A percentile compares a stretch with the other conserved stretches of the same genome.
Conservation (phyloP, 2,329 filamentous ascomycete species). For the Mycocentrospora acerina region DNA sequence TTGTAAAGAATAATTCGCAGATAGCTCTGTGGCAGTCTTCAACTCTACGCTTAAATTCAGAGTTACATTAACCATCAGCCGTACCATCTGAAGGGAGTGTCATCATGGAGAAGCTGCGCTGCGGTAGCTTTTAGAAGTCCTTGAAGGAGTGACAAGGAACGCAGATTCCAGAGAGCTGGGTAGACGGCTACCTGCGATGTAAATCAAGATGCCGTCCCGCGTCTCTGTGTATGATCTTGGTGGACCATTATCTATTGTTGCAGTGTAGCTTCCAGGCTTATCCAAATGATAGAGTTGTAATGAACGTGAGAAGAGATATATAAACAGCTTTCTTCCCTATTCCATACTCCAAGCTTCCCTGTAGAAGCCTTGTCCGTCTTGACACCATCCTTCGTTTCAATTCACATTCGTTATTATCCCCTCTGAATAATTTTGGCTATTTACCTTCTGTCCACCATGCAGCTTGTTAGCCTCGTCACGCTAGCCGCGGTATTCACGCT, state of each 20-base stretch:
- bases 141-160: not conserved
- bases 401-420: conserved; percentile 7
- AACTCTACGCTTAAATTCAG: not conserved
- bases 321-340: conserved; percentile 9
- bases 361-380: conserved; percentile 9
- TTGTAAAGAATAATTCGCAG: not conserved
- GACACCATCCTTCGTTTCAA: conserved; percentile 14
- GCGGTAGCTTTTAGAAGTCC: too few relatives aligned
- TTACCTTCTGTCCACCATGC: conserved; percentile 17
- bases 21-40: not conserved
- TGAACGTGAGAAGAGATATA: conserved; percentile 12
- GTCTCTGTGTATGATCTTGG: conserved; percentile 15
- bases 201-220: conserved; percentile 24
- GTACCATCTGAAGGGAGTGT: not conserved
- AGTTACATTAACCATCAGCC: not conserved
- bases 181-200: conserved; percentile 3
- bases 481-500: conserved; percentile 12
- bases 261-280: not conserved
- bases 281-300: conserved; percentile 2
- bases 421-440: too few relatives aligned
- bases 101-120: too few relatives aligned
- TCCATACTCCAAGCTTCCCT: conserved; percentile 3
- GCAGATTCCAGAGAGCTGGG: conserved; percentile 1
- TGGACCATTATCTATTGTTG: not conserved
- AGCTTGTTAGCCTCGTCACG: conserved; percentile 14